Percentiles rank a stretch among this genome's conserved stretches.
These are phyloP conservation scores for Petunia secreta DNA, from an alignment of 257 asterid genomes.

Conservation along the genomic window DNA sequence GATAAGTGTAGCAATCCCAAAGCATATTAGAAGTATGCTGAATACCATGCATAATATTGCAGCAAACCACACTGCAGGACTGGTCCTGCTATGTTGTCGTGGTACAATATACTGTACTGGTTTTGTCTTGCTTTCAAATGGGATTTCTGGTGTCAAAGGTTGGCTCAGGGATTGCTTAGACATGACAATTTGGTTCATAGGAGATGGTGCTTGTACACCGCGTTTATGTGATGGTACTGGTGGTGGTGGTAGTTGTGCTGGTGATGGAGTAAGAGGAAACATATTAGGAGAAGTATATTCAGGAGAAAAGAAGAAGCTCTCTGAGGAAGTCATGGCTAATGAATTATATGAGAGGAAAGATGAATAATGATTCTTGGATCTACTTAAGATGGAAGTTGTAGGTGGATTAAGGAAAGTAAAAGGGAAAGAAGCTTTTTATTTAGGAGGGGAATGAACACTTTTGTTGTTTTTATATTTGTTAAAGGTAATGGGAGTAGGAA, in stretches of 20 bases:
- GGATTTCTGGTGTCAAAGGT: constrained; percentile 41
- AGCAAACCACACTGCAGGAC: constrained; percentile 68
- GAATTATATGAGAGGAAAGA: constrained; percentile 28
- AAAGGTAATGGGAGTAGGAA: constrained; percentile 43
- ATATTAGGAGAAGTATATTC: constrained; percentile 34
- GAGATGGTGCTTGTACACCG: constrained; percentile 43
- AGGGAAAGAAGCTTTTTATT: constrained; percentile 53
- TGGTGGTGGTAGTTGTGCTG: constrained; percentile 33
- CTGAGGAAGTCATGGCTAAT: constrained; percentile 27
- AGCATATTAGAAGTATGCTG: constrained; percentile 64
- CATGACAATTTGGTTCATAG: constrained; percentile 39
- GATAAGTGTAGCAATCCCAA: constrained; percentile 65
- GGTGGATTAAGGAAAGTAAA: constrained; percentile 47
- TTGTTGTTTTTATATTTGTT: constrained; percentile 35
- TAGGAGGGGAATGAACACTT: constrained; percentile 46
- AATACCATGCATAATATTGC: constrained; percentile 75
- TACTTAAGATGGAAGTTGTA: constrained; percentile 32
- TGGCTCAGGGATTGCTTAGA: constrained; percentile 42
- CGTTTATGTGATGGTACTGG: constrained; percentile 35
- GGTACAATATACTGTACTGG: constrained; percentile 55
- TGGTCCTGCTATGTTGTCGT: constrained; percentile 49
- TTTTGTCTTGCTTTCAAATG: constrained; percentile 42
- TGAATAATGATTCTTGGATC: constrained; percentile 33
- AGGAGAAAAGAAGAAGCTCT: constrained; percentile 29
- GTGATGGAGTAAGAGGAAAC: constrained; percentile 47